phyloP scores from a whole-genome alignment of 352 stramenopile species.

The Globisporangium sylvaticum region DNA sequence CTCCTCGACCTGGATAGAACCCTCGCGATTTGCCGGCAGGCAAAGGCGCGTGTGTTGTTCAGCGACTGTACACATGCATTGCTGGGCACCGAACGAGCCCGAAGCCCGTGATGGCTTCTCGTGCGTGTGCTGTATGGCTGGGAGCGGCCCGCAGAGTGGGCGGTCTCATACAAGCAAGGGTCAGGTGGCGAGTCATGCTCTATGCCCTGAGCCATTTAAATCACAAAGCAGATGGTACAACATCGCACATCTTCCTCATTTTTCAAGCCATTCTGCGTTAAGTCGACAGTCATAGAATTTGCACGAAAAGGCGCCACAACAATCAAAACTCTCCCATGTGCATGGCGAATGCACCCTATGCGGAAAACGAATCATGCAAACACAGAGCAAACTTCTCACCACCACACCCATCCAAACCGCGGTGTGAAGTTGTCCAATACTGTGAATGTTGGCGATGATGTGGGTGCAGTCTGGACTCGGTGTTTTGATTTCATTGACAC shows the following conservation, averaged over 20 bases:
- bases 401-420: too few species aligned
- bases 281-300: not conserved
- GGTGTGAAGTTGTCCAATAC: too few species aligned
- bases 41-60: too few species aligned
- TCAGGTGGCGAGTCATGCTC: not conserved
- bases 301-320: not conserved
- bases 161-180: not conserved
- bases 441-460: too few species aligned
- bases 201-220: slow-evolving; percentile 3
- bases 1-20: not conserved
- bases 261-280: not conserved
- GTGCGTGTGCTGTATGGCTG: too few species aligned
- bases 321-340: too few species aligned
- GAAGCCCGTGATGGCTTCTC: not conserved
- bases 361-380: not conserved
- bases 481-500: too few species aligned
- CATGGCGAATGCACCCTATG: too few species aligned
- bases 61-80: not conserved
- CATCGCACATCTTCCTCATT: slow-evolving; percentile 2
- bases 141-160: too few species aligned
- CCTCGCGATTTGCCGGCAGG: not conserved
- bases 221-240: slow-evolving; percentile 1
- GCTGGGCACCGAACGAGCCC: not conserved
- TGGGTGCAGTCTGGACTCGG: too few species aligned
- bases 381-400: too few species aligned